A percentile compares a stretch with the other conserved stretches of the same genome.
Evolutionary conservation across 208 protist genomes (phyloP).

Genomic region (Crithidia brevicula): DNA sequence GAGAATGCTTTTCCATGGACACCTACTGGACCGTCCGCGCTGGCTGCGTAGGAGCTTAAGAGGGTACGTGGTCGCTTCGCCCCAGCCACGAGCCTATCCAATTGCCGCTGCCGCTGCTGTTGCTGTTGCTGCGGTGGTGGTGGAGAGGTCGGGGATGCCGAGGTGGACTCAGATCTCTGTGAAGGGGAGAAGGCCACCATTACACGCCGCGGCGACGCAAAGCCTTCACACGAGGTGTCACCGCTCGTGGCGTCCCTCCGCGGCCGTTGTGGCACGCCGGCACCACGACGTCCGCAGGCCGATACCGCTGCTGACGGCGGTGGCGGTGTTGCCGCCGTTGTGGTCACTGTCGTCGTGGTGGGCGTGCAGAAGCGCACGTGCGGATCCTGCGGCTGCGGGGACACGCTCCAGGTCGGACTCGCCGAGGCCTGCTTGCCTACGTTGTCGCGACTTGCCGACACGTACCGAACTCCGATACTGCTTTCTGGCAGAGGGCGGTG

Average conservation of each 20-base stretch:
- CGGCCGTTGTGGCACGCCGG: no score
- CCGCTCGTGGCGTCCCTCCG: no score
- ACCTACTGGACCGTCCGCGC: no score
- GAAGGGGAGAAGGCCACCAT: neutral
- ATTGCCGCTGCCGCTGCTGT: no score
- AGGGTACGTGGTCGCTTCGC: no score
- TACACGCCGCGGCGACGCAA: conserved; percentile 1
- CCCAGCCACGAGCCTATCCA: no score
- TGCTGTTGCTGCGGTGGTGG: neutral
- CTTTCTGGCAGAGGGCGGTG: conserved; percentile 5
- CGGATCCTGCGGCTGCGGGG: conserved; percentile 33
- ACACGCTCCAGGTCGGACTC: conserved; percentile 24
- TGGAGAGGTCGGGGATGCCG: neutral
- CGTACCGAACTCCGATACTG: neutral
- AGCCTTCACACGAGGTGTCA: neutral
- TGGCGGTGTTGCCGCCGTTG: neutral
- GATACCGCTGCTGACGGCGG: neutral
- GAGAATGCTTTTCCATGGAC: no score
- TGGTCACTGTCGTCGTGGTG: neutral
- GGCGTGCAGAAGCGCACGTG: conserved; percentile 1
- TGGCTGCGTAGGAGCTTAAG: no score
- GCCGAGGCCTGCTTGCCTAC: neutral
- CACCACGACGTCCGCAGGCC: no score
- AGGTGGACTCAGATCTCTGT: neutral
- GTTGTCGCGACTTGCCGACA: neutral